These are phyloP conservation scores for Entomortierella parvispora DNA, from an alignment of 192 early-diverging fungal genomes.

Conservation along the genomic window DNA sequence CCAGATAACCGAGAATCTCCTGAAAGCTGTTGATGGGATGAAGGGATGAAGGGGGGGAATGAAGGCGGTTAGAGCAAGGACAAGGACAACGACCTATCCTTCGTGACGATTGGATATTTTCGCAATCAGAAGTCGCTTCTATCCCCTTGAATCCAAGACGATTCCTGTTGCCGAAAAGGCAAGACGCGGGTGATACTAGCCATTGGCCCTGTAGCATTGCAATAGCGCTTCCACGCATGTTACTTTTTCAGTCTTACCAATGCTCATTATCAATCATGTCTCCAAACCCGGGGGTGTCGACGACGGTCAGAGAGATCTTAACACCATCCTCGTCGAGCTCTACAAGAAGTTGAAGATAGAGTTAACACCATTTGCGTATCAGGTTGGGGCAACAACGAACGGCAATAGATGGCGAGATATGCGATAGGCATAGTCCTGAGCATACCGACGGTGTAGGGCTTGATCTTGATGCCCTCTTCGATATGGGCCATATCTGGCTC, in stretches of 20 bases:
- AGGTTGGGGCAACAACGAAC: background rate
- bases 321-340: conserved; percentile 99
- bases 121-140: background rate
- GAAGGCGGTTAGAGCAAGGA: conserved; percentile 9
- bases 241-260: conserved; percentile 64
- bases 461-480: conserved; percentile 88
- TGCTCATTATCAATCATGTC: conserved; percentile 96
- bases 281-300: conserved; percentile 99
- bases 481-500: conserved; percentile 80
- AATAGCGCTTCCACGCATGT: too few species aligned
- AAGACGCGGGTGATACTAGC: too few species aligned
- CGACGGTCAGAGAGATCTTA: conserved; percentile 94
- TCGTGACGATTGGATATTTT: conserved; percentile 5
- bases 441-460: conserved; percentile 85
- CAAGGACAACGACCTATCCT: background rate
- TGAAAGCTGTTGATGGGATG: conserved; percentile 71
- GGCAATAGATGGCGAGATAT: background rate
- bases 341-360: conserved; percentile 5
- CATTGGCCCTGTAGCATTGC: too few species aligned
- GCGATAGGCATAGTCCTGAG: background rate
- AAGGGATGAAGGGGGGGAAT: background rate
- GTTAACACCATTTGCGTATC: background rate
- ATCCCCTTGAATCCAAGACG: background rate
- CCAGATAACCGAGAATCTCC: conserved; percentile 93
- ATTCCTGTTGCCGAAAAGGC: background rate